Conservation (phyloP, 495 filamentous ascomycete genomes). For the Daldinia childiae region DNA sequence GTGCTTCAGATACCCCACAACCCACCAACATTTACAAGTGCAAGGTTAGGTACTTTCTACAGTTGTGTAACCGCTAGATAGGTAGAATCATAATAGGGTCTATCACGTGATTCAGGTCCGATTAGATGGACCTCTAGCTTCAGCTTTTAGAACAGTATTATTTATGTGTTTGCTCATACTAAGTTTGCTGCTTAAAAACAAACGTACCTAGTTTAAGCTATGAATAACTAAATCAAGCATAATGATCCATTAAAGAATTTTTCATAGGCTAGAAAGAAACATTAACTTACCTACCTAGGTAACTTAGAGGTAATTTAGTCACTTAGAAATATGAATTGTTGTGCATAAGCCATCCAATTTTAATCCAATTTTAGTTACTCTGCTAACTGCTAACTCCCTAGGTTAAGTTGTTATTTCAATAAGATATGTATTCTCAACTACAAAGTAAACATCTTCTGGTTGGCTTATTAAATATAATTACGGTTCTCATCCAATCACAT, state of each 20-base stretch:
- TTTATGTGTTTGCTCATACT: not conserved
- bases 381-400: too few relatives aligned
- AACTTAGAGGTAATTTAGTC: not conserved
- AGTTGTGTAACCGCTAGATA: not conserved
- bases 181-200: not conserved
- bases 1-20: constrained; percentile 30
- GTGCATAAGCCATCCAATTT: not conserved
- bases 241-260: not conserved
- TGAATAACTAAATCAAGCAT: not conserved
- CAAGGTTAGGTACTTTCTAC: not conserved
- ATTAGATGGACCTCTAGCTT: not conserved
- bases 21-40: constrained; percentile 1
- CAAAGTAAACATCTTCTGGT: not conserved
- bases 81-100: not conserved
- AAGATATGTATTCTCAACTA: not conserved
- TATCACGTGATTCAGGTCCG: constrained; percentile 9
- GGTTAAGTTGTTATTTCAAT: too few relatives aligned
- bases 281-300: too few relatives aligned
- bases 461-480: not conserved
- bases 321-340: not conserved
- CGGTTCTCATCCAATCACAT: not conserved
- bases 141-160: not conserved
- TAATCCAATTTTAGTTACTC: not conserved
- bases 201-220: too few relatives aligned
- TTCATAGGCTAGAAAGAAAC: not conserved